These are phyloP conservation scores for Aleurites moluccanus DNA, from an alignment of 441 rosid genomes.

Conservation along the genomic window DNA sequence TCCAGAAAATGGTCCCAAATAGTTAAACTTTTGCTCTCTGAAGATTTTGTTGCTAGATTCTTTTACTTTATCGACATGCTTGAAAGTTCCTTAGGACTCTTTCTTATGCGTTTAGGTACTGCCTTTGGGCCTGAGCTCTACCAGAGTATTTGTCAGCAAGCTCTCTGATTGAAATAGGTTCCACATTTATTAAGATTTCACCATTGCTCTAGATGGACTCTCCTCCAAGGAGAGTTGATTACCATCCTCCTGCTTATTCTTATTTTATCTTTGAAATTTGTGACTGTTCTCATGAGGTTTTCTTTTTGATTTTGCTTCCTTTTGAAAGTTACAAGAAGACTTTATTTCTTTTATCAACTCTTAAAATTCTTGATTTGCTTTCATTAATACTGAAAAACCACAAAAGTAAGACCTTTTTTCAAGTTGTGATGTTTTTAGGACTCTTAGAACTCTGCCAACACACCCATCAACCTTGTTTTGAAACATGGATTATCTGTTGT, in stretches of 20 bases:
- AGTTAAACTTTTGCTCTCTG: not conserved
- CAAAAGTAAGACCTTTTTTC: not conserved
- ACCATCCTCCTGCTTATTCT: not conserved
- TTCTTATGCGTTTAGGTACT: not conserved
- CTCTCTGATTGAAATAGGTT: not conserved
- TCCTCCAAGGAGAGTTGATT: not conserved
- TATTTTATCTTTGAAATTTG: not conserved
- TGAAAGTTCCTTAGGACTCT: not conserved
- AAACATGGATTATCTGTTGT: not conserved
- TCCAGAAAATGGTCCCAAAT: not conserved
- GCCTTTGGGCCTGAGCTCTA: not conserved
- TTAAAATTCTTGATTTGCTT: not conserved
- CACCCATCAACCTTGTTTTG: not conserved
- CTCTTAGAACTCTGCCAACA: not conserved
- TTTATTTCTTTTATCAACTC: not conserved
- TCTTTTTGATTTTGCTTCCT: not conserved
- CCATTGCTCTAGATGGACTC: not conserved
- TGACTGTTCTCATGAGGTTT: not conserved
- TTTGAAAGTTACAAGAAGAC: not conserved
- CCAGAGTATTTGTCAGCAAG: not conserved
- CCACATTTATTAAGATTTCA: not conserved
- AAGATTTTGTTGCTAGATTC: not conserved
- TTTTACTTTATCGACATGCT: not conserved
- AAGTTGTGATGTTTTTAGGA: not conserved
- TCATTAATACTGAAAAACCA: not conserved